These are phyloP conservation scores for Trichoderma atroviride DNA, from an alignment of 2,329 filamentous ascomycete species.

Conservation along the genomic window DNA sequence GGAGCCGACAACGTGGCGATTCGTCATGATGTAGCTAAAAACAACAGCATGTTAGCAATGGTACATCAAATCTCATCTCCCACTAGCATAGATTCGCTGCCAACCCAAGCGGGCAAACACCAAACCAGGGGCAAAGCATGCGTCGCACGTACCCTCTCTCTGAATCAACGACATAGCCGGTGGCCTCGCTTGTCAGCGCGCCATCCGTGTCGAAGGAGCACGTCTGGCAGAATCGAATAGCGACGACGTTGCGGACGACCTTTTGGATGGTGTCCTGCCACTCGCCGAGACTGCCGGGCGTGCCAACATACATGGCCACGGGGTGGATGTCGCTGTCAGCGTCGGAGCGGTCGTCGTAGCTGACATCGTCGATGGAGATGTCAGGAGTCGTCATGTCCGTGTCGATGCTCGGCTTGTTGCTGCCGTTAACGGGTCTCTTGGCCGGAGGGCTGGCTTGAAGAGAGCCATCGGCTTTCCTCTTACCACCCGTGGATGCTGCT, in stretches of 20 bases:
- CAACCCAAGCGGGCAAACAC: background rate
- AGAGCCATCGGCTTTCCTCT: constrained; percentile 55
- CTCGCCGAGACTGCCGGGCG: constrained; percentile 56
- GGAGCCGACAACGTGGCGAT: constrained; percentile 89
- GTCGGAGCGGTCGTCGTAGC: constrained; percentile 48
- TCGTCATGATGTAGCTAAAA: constrained; percentile 74
- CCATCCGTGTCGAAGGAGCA: constrained; percentile 98
- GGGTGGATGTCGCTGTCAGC: constrained; percentile 44
- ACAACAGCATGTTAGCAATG: background rate
- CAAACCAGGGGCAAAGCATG: constrained; percentile 28
- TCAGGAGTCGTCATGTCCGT: constrained; percentile 55
- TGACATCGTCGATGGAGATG: constrained; percentile 37
- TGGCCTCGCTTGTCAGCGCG: constrained; percentile 91
- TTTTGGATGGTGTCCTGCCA: constrained; percentile 96
- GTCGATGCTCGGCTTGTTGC: constrained; percentile 42
- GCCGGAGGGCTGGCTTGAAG: constrained; percentile 41
- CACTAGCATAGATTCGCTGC: background rate
- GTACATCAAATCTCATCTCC: background rate
- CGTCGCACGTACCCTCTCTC: constrained; percentile 68
- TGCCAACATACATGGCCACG: constrained; percentile 42
- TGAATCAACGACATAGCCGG: constrained; percentile 95
- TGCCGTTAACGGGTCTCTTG: constrained; percentile 50
- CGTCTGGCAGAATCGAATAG: constrained; percentile 98
- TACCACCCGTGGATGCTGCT: constrained; percentile 47
- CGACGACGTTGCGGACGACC: constrained; percentile 93